These are phyloP conservation scores for Candida coquimbonensis DNA, from an alignment of 805 yeast genomes.

Conservation along the genomic window DNA sequence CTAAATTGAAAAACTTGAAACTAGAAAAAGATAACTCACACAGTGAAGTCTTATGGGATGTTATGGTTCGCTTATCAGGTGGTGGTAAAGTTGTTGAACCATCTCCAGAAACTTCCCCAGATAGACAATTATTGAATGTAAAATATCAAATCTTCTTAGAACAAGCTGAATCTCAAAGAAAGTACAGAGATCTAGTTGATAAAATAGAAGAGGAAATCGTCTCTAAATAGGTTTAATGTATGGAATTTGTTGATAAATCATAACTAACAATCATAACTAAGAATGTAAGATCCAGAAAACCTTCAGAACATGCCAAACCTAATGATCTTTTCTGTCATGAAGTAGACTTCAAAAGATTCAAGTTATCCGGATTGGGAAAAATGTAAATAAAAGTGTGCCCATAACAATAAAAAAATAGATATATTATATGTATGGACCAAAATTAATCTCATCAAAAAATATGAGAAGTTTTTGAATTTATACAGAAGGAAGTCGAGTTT, in stretches of 20 bases:
- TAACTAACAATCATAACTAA: background rate
- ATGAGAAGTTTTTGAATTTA: background rate
- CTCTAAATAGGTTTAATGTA: background rate
- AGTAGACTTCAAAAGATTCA: background rate
- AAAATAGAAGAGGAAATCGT: slow-evolving; percentile 25
- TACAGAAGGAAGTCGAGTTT: no score
- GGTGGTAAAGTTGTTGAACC: slow-evolving; percentile 79
- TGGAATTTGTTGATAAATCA: background rate
- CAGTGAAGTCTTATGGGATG: slow-evolving; percentile 73
- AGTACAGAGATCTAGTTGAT: slow-evolving; percentile 67
- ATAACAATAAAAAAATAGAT: background rate
- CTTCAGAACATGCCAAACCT: no score
- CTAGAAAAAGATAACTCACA: slow-evolving; percentile 11
- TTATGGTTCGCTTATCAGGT: slow-evolving; percentile 80
- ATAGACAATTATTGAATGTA: slow-evolving; percentile 61
- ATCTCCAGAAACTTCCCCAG: slow-evolving; percentile 46
- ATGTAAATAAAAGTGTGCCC: background rate
- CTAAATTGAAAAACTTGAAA: slow-evolving; percentile 31
- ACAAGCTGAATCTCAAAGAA: slow-evolving; percentile 75
- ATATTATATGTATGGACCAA: background rate
- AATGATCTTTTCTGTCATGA: background rate
- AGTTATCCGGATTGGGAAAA: background rate
- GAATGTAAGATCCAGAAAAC: no score
- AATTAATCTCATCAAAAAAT: background rate
- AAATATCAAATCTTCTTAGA: slow-evolving; percentile 85